Percentiles rank a stretch among this genome's conserved stretches.
These are phyloP conservation scores for Amanita exitialis DNA, from an alignment of 768 basidiomycete species.

Conservation along the genomic window DNA sequence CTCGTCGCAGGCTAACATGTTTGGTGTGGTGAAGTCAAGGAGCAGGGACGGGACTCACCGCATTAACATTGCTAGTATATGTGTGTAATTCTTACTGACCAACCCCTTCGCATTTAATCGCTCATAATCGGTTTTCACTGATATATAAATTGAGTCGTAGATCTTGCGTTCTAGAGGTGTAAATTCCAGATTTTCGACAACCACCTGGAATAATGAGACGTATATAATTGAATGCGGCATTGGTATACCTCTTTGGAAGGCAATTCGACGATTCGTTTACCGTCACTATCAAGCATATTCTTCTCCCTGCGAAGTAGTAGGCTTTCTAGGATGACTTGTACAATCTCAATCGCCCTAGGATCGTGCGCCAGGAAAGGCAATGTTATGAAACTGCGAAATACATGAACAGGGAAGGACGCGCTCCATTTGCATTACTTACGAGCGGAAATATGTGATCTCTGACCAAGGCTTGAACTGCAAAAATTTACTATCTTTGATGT, in stretches of 20 bases:
- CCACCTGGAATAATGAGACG: constrained; percentile 31
- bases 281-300: constrained; percentile 80
- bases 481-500: constrained; percentile 45
- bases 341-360: constrained; percentile 88
- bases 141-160: constrained; percentile 77
- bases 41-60: constrained; percentile 34
- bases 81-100: constrained; percentile 71
- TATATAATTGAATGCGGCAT: not conserved
- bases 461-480: constrained; percentile 76
- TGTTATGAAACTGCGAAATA: constrained; percentile 63
- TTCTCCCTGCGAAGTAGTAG: constrained; percentile 87
- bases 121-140: constrained; percentile 75
- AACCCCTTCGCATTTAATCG: constrained; percentile 70
- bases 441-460: constrained; percentile 80
- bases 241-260: constrained; percentile 68
- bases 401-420: constrained; percentile 1
- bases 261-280: constrained; percentile 80
- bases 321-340: constrained; percentile 89
- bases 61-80: constrained; percentile 94
- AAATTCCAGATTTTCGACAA: constrained; percentile 70
- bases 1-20: constrained; percentile 64
- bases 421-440: constrained; percentile 32
- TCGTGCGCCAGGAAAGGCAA: constrained; percentile 87
- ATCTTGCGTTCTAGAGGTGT: constrained; percentile 74
- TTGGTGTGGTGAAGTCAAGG: not conserved